Base-by-base conservation (phyloP, 2,329 filamentous ascomycete species). In the Stylonectria norvegica region DNA sequence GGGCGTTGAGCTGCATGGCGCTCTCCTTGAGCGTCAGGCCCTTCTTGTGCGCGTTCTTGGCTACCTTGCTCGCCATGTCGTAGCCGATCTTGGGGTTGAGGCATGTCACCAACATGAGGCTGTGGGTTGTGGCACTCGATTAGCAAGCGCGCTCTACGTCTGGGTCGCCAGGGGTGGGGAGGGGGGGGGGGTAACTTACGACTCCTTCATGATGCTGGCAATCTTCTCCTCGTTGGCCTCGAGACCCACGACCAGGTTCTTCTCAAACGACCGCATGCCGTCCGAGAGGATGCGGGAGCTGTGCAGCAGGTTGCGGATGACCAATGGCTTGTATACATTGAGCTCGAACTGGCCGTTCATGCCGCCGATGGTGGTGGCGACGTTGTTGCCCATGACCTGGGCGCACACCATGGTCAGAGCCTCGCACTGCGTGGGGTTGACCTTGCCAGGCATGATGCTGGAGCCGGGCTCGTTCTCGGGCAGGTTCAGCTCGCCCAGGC, bases 1-100 rank as follows among this genome's bases (percentile, higher is more conserved):
- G 73, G 32, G 89, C 91, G 55, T 95, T 79, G 53, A 98, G 79
- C 75, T 97, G 88, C 76, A 97, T 82, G 15, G 93, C 91, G 60
- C 86, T 91, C 71, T 95, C 73, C 77, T 96, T 96, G 43, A 98
- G 79, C 17, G 89, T 96, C 36, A 91, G 71, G 22, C 89, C 89
- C 81, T 97, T 97, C 81, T 96, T 96, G 75, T 98, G 93, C 12
- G 93, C 93, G 63, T 98, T 94, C 83, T 96, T 96, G 61, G 90
- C 90, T 17, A 95, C 90, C 76, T 95, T 95, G 69, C 84, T 89
- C 37, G 90, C 90, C 87, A 94, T 94, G 65, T 96, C 90, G 69
- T 96, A 95, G 45, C 90, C 91, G 63, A 97, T 96, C 68, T 95
- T 88, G 55, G 90, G 89, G 78, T 96, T 96, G 49, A 97, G 77